Conservation (phyloP, 1,284 basidiomycete genomes). For the Porogramme epimiltina region DNA sequence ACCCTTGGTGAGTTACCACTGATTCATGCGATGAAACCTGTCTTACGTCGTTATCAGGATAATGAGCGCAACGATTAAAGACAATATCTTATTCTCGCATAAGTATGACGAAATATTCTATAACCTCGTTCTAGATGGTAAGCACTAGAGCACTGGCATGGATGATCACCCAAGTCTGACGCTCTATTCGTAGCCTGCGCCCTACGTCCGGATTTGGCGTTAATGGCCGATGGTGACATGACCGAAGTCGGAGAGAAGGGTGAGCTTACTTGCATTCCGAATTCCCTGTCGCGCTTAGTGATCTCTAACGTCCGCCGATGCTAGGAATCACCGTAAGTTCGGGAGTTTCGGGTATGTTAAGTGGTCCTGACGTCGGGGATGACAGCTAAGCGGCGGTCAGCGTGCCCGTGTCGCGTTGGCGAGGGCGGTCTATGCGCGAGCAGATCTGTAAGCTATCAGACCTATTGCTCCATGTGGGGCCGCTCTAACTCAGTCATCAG, state of each 20-base stretch:
- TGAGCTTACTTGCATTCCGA: slow-evolving; percentile 20
- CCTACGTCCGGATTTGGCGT: slow-evolving; percentile 75
- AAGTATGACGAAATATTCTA: slow-evolving; percentile 83
- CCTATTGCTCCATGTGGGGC: background rate
- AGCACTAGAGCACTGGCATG: background rate
- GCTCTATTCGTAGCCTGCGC: slow-evolving; percentile 71
- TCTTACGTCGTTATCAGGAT: slow-evolving; percentile 51
- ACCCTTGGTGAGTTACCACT: slow-evolving; percentile 67
- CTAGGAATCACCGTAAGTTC: slow-evolving; percentile 40
- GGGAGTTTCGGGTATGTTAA: too few species aligned
- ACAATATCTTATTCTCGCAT: slow-evolving; percentile 92
- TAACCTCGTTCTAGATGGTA: slow-evolving; percentile 74
- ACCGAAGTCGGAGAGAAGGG: slow-evolving; percentile 81
- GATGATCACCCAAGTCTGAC: background rate
- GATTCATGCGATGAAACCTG: background rate
- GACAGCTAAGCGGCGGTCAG: slow-evolving; percentile 64
- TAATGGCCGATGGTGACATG: slow-evolving; percentile 73
- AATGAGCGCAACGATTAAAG: slow-evolving; percentile 79
- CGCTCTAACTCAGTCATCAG: slow-evolving; percentile 20
- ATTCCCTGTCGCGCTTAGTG: background rate
- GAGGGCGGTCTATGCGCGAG: slow-evolving; percentile 44
- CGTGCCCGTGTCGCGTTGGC: slow-evolving; percentile 59
- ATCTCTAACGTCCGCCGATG: background rate
- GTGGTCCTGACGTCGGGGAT: background rate
- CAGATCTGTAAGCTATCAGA: slow-evolving; percentile 39